Evolutionary conservation across 1,284 basidiomycete species (phyloP).

Genomic region (Entoloma clypeatum): DNA sequence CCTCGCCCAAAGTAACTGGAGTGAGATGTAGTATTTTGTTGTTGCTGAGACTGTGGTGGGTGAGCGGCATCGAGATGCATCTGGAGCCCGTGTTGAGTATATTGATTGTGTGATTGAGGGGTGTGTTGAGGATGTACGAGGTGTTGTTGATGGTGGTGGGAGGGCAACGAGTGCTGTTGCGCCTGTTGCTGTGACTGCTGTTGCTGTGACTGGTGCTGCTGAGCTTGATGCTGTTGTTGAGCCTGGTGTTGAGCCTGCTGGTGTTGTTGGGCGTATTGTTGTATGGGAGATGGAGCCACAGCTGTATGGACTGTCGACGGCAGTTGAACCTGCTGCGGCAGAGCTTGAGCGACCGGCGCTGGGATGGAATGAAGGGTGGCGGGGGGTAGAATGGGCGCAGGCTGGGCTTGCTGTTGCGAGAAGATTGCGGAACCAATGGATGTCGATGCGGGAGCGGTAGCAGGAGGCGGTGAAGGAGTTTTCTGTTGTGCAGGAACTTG

Average conservation of each 20-base stretch:
- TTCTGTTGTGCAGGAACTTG: conserved; percentile 27
- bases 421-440: conserved; percentile 40
- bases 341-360: conserved; percentile 38
- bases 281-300: conserved; percentile 33
- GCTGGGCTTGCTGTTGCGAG: conserved; percentile 39
- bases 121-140: conserved; percentile 32
- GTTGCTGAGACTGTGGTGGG: conserved; percentile 41
- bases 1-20: conserved; percentile 63
- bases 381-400: conserved; percentile 29
- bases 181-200: conserved; percentile 30
- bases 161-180: conserved; percentile 24
- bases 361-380: conserved; percentile 34
- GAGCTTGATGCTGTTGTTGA: conserved; percentile 31
- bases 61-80: conserved; percentile 60
- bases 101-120: conserved; percentile 52
- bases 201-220: conserved; percentile 31
- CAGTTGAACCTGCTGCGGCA: conserved; percentile 23
- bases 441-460: conserved; percentile 37
- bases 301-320: conserved; percentile 23
- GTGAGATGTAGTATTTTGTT: conserved; percentile 37
- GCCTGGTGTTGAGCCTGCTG: conserved; percentile 37
- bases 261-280: conserved; percentile 39
- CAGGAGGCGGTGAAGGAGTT: conserved; percentile 33
- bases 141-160: conserved; percentile 23
- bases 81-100: conserved; percentile 58